Evolutionary conservation across 768 basidiomycete species (phyloP).

Genomic region (Russula brevipes): DNA sequence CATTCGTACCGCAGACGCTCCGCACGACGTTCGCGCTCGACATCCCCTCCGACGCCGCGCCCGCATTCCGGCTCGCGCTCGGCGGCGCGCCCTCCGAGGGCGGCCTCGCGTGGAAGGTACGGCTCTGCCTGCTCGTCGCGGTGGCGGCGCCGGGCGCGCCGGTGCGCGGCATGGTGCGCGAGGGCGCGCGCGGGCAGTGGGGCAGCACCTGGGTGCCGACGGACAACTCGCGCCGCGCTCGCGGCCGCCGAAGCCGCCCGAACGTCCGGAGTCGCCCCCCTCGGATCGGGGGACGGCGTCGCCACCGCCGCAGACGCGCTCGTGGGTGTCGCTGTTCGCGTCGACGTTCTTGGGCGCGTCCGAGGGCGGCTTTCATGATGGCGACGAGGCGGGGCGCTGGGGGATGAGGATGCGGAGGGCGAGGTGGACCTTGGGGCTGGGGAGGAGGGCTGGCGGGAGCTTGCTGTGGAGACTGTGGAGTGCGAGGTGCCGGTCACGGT

Average conservation of each 20-base stretch:
- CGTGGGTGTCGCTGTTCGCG: conserved; percentile 42
- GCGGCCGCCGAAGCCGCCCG: conserved; percentile 31
- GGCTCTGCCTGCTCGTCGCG: conserved; percentile 79
- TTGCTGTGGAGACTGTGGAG: conserved; percentile 82
- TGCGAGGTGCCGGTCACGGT: conserved; percentile 88
- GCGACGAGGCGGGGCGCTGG: conserved; percentile 41
- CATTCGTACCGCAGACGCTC: conserved; percentile 63
- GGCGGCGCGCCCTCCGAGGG: conserved; percentile 43
- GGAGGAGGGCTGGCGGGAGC: conserved; percentile 53
- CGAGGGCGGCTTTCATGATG: conserved; percentile 56
- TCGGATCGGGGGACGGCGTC: background rate
- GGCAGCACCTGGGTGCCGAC: conserved; percentile 62
- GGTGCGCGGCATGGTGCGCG: conserved; percentile 48
- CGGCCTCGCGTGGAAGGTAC: conserved; percentile 87
- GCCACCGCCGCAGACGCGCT: conserved; percentile 27
- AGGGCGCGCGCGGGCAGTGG: conserved; percentile 66
- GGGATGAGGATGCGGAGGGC: conserved; percentile 22
- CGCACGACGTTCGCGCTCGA: conserved; percentile 86
- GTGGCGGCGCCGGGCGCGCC: conserved; percentile 48
- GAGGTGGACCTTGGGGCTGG: conserved; percentile 32
- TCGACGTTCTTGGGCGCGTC: conserved; percentile 36
- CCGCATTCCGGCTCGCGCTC: conserved; percentile 70
- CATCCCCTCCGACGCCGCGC: conserved; percentile 88
- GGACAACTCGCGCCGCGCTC: conserved; percentile 54
- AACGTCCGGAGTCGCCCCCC: background rate